phyloP scores from a whole-genome alignment of 192 early-diverging fungal genomes.

The Helicostylum pulchrum region DNA sequence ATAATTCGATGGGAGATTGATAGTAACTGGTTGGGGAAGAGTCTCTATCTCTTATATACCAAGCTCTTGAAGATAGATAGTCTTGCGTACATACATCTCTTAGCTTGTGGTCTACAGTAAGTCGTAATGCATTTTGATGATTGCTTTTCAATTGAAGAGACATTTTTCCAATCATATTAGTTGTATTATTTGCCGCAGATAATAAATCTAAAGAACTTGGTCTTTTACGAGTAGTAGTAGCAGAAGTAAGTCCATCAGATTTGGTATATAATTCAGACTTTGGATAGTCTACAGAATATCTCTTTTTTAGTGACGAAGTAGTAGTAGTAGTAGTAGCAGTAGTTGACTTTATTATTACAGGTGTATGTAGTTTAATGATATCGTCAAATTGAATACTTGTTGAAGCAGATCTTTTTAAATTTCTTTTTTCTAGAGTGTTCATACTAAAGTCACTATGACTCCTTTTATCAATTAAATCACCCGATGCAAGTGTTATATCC shows the following conservation, averaged over 20 bases:
- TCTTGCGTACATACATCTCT: constrained; percentile 35
- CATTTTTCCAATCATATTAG: constrained; percentile 32
- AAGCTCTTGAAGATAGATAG: constrained; percentile 29
- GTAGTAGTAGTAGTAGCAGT: no score
- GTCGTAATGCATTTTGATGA: constrained; percentile 26
- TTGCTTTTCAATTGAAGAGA: constrained; percentile 28
- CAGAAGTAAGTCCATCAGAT: neutral
- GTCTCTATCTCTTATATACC: constrained; percentile 25
- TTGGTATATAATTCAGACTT: constrained; percentile 22
- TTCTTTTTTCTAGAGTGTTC: no score
- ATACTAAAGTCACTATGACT: constrained; percentile 6
- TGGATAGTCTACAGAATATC: constrained; percentile 20
- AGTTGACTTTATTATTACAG: neutral
- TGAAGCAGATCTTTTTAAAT: neutral
- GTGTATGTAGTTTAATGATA: neutral
- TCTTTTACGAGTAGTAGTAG: constrained; percentile 10
- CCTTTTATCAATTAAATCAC: no score
- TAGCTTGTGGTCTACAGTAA: constrained; percentile 30
- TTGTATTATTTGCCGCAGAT: constrained; percentile 1
- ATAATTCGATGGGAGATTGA: neutral
- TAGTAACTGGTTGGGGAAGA: neutral
- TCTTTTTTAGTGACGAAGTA: constrained; percentile 3
- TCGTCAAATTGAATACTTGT: constrained; percentile 7
- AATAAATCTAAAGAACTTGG: constrained; percentile 24
- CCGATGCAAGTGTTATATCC: neutral